Percentiles rank a stretch among this genome's conserved stretches.
phyloP scores from a whole-genome alignment of 2,329 filamentous ascomycete genomes.

The Sporothrix globosa region DNA sequence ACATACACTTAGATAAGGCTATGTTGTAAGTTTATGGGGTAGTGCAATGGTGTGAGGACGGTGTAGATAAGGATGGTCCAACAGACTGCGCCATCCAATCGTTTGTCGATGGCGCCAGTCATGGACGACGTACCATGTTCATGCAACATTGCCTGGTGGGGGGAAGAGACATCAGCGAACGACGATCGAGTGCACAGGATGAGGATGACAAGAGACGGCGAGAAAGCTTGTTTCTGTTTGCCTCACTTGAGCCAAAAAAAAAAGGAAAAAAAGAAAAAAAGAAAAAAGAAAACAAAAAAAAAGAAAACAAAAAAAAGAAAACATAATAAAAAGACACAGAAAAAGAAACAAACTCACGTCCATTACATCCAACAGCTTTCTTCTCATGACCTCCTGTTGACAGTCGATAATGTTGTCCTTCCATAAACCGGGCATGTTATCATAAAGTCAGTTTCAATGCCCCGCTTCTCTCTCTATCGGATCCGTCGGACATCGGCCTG shows the following conservation, averaged over 20 bases:
- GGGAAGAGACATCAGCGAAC: background rate
- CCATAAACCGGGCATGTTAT: too few relatives aligned
- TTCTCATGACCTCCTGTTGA: too few relatives aligned
- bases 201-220: background rate
- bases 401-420: too few relatives aligned
- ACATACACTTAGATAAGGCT: too few relatives aligned
- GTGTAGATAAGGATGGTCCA: slow-evolving; percentile 17
- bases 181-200: background rate
- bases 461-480: background rate
- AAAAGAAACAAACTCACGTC: too few relatives aligned
- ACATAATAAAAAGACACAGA: background rate
- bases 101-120: background rate
- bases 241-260: background rate
- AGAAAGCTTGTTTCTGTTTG: slow-evolving; percentile 2
- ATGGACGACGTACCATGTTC: background rate
- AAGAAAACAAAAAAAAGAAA: background rate
- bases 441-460: too few relatives aligned
- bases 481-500: background rate
- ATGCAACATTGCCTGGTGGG: slow-evolving; percentile 2
- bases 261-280: background rate
- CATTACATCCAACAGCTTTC: too few relatives aligned
- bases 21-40: background rate
- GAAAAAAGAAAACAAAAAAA: background rate
- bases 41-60: background rate
- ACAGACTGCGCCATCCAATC: background rate